Percentiles rank a stretch among this genome's conserved stretches.
Evolutionary conservation across 2,329 filamentous ascomycete species (phyloP).

Genomic region (Talaromyces sp.): DNA sequence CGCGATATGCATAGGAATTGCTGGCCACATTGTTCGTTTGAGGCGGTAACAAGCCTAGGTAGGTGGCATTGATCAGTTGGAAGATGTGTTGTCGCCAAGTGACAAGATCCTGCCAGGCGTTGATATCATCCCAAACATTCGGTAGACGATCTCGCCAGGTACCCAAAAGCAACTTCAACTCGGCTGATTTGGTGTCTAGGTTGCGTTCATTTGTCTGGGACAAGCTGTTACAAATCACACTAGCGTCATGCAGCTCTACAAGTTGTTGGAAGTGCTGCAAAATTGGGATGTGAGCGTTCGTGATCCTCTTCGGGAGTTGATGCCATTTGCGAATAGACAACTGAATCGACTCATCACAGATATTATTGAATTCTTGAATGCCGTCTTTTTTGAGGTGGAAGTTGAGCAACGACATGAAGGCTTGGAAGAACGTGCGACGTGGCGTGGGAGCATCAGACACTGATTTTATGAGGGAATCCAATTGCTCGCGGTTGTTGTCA

Average conservation of each 20-base stretch:
- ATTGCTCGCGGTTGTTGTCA: constrained; percentile 76
- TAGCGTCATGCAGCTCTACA: constrained; percentile 95
- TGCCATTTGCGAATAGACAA: constrained; percentile 98
- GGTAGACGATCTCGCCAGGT: constrained; percentile 94
- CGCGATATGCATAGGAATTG: constrained; percentile 92
- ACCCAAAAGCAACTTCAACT: constrained; percentile 87
- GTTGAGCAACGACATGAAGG: constrained; percentile 95
- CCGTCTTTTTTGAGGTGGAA: constrained; percentile 85
- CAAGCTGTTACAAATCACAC: constrained; percentile 89
- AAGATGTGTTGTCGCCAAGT: constrained; percentile 99
- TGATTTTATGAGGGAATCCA: constrained; percentile 91
- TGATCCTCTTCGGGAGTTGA: constrained; percentile 88
- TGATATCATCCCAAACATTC: constrained; percentile 99
- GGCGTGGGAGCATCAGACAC: constrained; percentile 97
- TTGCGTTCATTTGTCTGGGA: constrained; percentile 78
- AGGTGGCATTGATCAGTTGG: constrained; percentile 90
- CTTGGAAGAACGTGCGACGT: constrained; percentile 91
- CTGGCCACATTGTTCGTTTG: constrained; percentile 78
- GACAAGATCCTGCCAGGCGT: constrained; percentile 98
- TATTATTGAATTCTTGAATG: constrained; percentile 74
- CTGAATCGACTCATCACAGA: constrained; percentile 96
- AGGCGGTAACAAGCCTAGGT: constrained; percentile 76
- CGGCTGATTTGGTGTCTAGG: constrained; percentile 88
- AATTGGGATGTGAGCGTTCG: constrained; percentile 89
- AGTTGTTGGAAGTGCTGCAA: constrained; percentile 97